Conservation (phyloP, 108 stramenopile species). For the Nitzschia inconspicua region DNA sequence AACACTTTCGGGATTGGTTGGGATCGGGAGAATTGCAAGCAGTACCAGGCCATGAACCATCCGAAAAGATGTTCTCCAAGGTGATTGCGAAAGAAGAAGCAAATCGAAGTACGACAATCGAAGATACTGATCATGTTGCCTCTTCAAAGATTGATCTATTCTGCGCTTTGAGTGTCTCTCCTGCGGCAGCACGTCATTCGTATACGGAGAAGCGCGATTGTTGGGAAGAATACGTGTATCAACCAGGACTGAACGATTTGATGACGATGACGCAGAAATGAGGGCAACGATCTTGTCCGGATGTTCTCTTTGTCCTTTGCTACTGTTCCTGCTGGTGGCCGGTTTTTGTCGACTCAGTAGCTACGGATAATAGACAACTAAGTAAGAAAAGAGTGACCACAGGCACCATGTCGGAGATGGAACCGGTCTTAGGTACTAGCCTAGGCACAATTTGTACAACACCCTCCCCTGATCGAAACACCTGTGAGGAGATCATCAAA, state of each 20-base stretch:
- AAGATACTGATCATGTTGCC: not conserved
- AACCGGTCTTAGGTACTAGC: too few relatives aligned
- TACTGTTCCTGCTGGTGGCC: too few relatives aligned
- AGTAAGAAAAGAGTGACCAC: too few relatives aligned
- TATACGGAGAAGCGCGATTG: constrained; percentile 72
- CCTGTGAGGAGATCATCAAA: too few relatives aligned
- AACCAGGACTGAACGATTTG: constrained; percentile 58
- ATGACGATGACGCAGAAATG: too few relatives aligned
- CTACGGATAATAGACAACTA: too few relatives aligned
- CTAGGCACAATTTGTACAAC: too few relatives aligned
- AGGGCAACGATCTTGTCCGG: too few relatives aligned
- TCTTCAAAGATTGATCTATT: constrained; percentile 15
- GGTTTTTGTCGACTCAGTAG: too few relatives aligned
- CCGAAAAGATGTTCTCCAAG: constrained; percentile 31
- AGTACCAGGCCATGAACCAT: constrained; percentile 18
- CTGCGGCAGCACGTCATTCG: constrained; percentile 63
- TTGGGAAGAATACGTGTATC: constrained; percentile 66
- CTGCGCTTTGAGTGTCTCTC: constrained; percentile 54
- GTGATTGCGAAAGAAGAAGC: constrained; percentile 18
- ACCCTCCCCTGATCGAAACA: too few relatives aligned
- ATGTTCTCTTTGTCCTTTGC: too few relatives aligned
- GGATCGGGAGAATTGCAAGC: constrained; percentile 37
- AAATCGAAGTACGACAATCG: not conserved
- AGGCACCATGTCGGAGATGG: too few relatives aligned
- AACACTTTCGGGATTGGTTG: constrained; percentile 70